phyloP scores from a whole-genome alignment of 2,329 filamentous ascomycete species.

The Penicillium brasilianum region DNA sequence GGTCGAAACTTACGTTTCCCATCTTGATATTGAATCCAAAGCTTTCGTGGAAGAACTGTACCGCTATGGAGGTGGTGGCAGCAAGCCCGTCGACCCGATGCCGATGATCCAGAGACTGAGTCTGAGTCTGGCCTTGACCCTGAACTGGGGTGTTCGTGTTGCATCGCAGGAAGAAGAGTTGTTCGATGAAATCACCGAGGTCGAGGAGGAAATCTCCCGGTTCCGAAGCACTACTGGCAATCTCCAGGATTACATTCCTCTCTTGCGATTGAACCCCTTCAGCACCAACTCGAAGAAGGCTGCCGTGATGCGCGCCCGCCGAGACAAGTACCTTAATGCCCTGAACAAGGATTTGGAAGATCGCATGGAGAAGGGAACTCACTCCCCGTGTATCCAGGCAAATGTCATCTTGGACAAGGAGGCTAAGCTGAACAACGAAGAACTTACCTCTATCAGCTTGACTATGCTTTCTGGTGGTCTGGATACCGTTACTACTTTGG shows the following conservation, averaged over 20 bases:
- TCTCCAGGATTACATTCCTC: conserved; percentile 77
- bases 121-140: conserved; percentile 65
- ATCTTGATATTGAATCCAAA: conserved; percentile 66
- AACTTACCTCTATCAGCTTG: conserved; percentile 68
- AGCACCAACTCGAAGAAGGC: conserved; percentile 63
- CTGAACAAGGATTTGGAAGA: conserved; percentile 65
- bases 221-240: conserved; percentile 80
- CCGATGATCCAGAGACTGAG: conserved; percentile 70
- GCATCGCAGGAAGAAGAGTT: conserved; percentile 64
- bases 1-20: conserved; percentile 65
- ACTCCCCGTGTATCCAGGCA: conserved; percentile 69
- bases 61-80: conserved; percentile 61
- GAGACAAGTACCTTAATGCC: conserved; percentile 64
- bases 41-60: conserved; percentile 67
- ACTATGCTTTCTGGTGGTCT: conserved; percentile 72
- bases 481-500: conserved; percentile 69
- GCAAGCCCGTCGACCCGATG: conserved; percentile 65
- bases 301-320: conserved; percentile 62
- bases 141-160: conserved; percentile 70
- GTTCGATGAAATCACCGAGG: conserved; percentile 73
- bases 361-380: conserved; percentile 63
- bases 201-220: conserved; percentile 74
- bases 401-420: conserved; percentile 70
- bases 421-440: conserved; percentile 64
- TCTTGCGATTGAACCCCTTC: conserved; percentile 70